Conservation (phyloP, 306 rosid genomes). For the Trichosanthes truncata region DNA sequence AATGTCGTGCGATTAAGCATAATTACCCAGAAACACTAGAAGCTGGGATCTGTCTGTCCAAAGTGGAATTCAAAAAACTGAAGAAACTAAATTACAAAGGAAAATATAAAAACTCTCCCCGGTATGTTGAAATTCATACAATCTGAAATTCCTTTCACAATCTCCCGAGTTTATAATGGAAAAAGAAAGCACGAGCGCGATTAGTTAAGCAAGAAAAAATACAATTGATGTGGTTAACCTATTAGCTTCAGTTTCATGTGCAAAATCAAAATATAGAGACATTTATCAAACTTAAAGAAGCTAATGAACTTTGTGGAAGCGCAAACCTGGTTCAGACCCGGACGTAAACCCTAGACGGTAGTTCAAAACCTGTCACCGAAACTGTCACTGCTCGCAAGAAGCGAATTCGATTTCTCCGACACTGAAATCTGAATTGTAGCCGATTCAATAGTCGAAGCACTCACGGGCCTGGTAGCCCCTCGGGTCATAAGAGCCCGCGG, state of each 20-base stretch:
- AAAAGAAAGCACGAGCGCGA: not conserved
- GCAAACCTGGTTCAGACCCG: not conserved
- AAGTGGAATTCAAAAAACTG: not conserved
- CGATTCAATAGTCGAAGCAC: not conserved
- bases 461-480: not conserved
- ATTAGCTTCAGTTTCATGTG: not conserved
- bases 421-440: not conserved
- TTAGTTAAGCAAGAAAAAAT: not conserved
- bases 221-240: not conserved
- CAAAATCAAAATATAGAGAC: not conserved
- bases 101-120: not conserved
- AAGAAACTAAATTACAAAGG: not conserved
- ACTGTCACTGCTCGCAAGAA: not conserved
- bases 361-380: not conserved
- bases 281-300: not conserved
- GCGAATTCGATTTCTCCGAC: not conserved
- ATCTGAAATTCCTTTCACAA: not conserved
- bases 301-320: not conserved
- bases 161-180: not conserved
- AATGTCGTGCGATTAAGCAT: not conserved
- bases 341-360: not conserved
- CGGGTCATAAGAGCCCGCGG: not conserved
- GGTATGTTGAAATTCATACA: not conserved
- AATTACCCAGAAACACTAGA: not conserved
- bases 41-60: not conserved